Percentiles rank a stretch among this genome's conserved stretches.
Evolutionary conservation across 2,329 filamentous ascomycete species (phyloP).

Genomic region (Neoscytalidium dimidiatum): DNA sequence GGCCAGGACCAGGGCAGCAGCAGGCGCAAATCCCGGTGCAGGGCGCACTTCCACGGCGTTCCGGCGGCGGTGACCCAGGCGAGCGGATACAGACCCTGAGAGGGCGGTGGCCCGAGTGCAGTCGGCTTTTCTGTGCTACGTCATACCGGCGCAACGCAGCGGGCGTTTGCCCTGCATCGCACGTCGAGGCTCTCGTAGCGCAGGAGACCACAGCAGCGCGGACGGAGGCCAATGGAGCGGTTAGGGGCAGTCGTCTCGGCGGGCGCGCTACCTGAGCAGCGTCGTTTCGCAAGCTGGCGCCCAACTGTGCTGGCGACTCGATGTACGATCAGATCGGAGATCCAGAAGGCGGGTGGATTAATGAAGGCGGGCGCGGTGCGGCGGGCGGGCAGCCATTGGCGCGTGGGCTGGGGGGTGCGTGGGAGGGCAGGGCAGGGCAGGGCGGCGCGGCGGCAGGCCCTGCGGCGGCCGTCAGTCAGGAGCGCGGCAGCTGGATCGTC

Average conservation of each 20-base stretch:
- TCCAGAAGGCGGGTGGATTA: slow-evolving; percentile 5
- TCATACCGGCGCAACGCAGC: slow-evolving; percentile 4
- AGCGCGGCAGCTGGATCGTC: slow-evolving; percentile 14
- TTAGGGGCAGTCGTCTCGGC: neutral
- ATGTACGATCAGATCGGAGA: slow-evolving; percentile 17
- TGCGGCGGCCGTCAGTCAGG: slow-evolving; percentile 9
- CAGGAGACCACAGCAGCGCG: neutral
- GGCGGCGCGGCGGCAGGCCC: neutral
- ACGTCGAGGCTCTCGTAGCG: slow-evolving; percentile 9
- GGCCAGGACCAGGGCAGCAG: slow-evolving; percentile 11
- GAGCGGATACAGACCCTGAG: slow-evolving; percentile 16
- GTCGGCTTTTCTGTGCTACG: slow-evolving; percentile 15
- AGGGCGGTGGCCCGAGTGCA: neutral
- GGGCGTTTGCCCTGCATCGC: slow-evolving; percentile 15
- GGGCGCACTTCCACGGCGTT: slow-evolving; percentile 16
- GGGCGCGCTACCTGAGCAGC: neutral
- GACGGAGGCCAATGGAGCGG: neutral
- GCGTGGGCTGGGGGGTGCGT: neutral
- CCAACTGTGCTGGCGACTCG: slow-evolving; percentile 12
- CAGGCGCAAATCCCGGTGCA: slow-evolving; percentile 15
- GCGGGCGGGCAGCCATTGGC: slow-evolving; percentile 3
- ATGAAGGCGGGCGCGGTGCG: slow-evolving; percentile 6
- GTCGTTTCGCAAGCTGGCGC: slow-evolving; percentile 13
- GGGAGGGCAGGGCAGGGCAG: neutral
- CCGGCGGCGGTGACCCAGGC: slow-evolving; percentile 18